phyloP scores from a whole-genome alignment of 169 alveolate genomes.

The Plasmodium ovale region DNA sequence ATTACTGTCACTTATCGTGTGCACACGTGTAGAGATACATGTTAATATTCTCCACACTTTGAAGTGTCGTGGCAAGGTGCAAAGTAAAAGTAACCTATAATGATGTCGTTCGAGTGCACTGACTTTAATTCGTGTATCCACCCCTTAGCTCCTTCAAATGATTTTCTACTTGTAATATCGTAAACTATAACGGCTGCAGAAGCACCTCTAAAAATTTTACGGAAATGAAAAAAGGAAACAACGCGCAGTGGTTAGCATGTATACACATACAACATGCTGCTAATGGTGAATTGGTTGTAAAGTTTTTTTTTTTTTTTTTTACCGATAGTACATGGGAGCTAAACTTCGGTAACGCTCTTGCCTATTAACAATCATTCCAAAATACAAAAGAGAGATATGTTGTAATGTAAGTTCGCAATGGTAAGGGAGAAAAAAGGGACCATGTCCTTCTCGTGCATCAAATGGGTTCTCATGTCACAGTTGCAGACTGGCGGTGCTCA shows the following conservation, averaged over 20 bases:
- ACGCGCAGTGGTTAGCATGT: background rate
- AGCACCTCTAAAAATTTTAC: conserved; percentile 86
- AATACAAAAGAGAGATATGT: background rate
- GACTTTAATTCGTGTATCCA: conserved; percentile 92
- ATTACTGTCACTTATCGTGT: background rate
- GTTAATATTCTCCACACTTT: background rate
- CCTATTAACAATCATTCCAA: conserved; percentile 31
- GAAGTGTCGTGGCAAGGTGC: background rate
- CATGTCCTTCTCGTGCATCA: background rate
- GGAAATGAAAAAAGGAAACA: background rate
- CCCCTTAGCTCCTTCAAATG: conserved; percentile 91
- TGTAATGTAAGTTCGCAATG: too few relatives aligned
- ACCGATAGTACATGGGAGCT: conserved; percentile 92
- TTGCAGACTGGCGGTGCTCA: background rate
- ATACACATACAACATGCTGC: background rate
- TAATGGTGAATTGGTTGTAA: background rate
- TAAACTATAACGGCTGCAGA: conserved; percentile 94
- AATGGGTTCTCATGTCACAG: background rate
- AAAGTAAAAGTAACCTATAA: conserved; percentile 76
- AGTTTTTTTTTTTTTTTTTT: background rate
- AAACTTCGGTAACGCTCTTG: conserved; percentile 91
- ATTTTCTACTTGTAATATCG: conserved; percentile 89
- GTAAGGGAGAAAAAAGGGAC: too few relatives aligned
- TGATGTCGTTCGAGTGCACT: conserved; percentile 86
- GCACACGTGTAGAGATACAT: background rate